A percentile compares a stretch with the other conserved stretches of the same genome.
Conservation (phyloP, 768 basidiomycete species). For the Polyporus arcularius region DNA sequence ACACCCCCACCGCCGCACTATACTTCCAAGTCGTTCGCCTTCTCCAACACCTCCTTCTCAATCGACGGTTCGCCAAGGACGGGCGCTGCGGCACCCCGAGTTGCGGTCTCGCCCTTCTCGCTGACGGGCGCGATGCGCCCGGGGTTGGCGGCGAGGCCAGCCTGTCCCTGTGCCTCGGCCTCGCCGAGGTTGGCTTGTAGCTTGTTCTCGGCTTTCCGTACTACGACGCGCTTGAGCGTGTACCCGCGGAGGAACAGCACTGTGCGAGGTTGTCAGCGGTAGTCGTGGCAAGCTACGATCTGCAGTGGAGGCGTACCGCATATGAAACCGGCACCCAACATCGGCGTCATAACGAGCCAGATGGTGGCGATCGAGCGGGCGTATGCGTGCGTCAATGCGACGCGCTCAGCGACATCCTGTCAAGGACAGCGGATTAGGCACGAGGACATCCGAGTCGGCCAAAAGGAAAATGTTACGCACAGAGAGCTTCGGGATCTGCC, state of each 20-base stretch:
- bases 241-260: slow-evolving; percentile 59
- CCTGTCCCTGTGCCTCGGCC: slow-evolving; percentile 23
- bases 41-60: slow-evolving; percentile 7
- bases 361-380: slow-evolving; percentile 60
- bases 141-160: slow-evolving; percentile 2
- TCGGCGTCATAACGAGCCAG: slow-evolving; percentile 65
- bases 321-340: slow-evolving; percentile 54
- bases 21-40: neutral
- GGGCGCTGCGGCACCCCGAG: slow-evolving; percentile 16
- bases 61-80: slow-evolving; percentile 2
- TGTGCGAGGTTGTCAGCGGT: neutral
- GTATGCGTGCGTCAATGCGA: slow-evolving; percentile 60
- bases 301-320: slow-evolving; percentile 27
- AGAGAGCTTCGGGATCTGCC: slow-evolving; percentile 44
- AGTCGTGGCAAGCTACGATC: too few relatives aligned
- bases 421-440: neutral
- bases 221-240: slow-evolving; percentile 49
- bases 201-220: slow-evolving; percentile 39
- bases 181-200: slow-evolving; percentile 24
- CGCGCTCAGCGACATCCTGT: slow-evolving; percentile 52
- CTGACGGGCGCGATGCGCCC: slow-evolving; percentile 2
- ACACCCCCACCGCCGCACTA: neutral
- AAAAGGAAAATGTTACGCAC: slow-evolving; percentile 32
- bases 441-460: too few relatives aligned
- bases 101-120: slow-evolving; percentile 4